phyloP scores from a whole-genome alignment of 2,329 filamentous ascomycete species.

The Blastomyces emzantsi region DNA sequence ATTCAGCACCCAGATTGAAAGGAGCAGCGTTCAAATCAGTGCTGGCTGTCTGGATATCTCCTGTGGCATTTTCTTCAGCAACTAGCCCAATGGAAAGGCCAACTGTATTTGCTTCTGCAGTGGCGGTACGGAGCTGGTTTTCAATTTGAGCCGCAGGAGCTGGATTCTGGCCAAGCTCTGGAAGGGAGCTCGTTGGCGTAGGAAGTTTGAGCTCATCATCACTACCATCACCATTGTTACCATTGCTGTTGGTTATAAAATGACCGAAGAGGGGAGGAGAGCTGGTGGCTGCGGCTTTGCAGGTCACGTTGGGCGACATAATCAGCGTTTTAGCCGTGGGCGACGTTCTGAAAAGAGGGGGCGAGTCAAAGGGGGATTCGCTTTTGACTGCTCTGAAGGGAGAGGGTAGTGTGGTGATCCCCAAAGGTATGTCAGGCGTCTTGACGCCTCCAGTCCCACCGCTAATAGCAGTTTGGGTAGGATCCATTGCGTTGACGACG shows the following conservation, averaged over 20 bases:
- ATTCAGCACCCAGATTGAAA: not conserved
- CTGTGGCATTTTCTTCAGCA: not conserved
- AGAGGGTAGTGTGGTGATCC: not conserved
- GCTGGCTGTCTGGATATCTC: not conserved
- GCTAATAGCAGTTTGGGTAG: not conserved
- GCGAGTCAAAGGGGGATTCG: not conserved
- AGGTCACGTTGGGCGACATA: not conserved
- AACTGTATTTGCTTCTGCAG: not conserved
- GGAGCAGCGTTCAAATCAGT: not conserved
- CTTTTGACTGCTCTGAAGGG: not conserved
- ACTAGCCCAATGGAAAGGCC: not conserved
- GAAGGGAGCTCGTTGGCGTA: not conserved
- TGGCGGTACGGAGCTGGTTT: not conserved
- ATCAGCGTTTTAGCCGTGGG: not conserved
- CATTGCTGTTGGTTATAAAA: not conserved
- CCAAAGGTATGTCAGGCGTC: not conserved
- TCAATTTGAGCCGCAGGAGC: not conserved
- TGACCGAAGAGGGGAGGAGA: not conserved
- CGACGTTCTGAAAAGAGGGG: not conserved
- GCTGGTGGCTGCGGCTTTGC: not conserved
- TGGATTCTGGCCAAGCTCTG: not conserved
- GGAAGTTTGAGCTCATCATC: not conserved
- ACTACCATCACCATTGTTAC: no score
- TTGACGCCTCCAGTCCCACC: not conserved
- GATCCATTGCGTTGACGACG: not conserved